A percentile compares a stretch with the other conserved stretches of the same genome.
Evolutionary conservation across 2,329 filamentous ascomycete species (phyloP).

Genomic region (Neocucurbitaria cava): DNA sequence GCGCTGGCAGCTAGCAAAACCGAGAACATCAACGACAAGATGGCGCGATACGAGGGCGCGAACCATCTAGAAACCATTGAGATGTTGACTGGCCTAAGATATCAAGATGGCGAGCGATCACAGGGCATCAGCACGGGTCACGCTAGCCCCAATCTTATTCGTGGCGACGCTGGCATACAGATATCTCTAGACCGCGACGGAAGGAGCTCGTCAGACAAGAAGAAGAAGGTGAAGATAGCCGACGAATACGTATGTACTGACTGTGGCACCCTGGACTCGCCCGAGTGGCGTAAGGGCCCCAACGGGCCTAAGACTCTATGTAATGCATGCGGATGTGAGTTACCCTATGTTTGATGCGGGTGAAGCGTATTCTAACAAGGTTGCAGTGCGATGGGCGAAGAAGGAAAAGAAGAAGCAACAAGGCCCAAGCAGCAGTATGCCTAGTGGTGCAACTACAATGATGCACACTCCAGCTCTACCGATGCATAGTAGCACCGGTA

Average conservation of each 20-base stretch:
- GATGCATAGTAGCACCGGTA: slow-evolving; percentile 41
- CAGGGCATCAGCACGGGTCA: slow-evolving; percentile 87
- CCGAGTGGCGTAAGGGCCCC: slow-evolving; percentile 95
- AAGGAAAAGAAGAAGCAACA: slow-evolving; percentile 76
- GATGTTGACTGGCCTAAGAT: slow-evolving; percentile 87
- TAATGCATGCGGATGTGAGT: slow-evolving; percentile 87
- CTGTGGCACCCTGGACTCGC: slow-evolving; percentile 91
- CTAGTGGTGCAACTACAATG: slow-evolving; percentile 14
- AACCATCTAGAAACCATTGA: slow-evolving; percentile 86
- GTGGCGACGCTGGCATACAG: slow-evolving; percentile 85
- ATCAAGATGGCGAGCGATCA: slow-evolving; percentile 86
- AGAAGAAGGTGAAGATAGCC: slow-evolving; percentile 81
- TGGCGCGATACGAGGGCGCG: slow-evolving; percentile 78
- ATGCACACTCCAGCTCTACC: slow-evolving; percentile 32
- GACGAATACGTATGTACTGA: slow-evolving; percentile 96
- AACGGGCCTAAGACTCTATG: slow-evolving; percentile 93
- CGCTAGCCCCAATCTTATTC: slow-evolving; percentile 78
- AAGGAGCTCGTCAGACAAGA: slow-evolving; percentile 72
- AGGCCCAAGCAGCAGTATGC: slow-evolving; percentile 19
- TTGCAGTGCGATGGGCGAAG: slow-evolving; percentile 64
- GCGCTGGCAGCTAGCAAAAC: slow-evolving; percentile 68
- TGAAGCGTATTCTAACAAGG: slow-evolving; percentile 18
- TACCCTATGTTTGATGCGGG: background rate
- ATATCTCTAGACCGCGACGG: slow-evolving; percentile 81
- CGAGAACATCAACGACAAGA: slow-evolving; percentile 83